Conservation (phyloP, 768 basidiomycete genomes). For the Symmetrospora coprosmae region DNA sequence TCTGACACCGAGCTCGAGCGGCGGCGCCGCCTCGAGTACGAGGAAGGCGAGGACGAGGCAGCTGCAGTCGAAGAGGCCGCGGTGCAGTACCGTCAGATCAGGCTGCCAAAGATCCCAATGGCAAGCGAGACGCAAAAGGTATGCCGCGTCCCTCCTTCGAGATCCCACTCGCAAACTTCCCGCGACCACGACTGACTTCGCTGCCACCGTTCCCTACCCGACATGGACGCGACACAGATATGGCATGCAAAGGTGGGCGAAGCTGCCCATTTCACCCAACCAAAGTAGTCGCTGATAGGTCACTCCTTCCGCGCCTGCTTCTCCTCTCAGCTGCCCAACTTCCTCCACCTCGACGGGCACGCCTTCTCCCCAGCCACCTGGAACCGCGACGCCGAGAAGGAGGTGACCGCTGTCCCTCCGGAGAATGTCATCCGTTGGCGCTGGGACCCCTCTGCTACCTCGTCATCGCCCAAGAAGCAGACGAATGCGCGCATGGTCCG, state of each 20-base stretch:
- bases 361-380: slow-evolving; percentile 82
- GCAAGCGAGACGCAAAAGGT: slow-evolving; percentile 55
- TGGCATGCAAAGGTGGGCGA: slow-evolving; percentile 45
- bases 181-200: too few relatives aligned
- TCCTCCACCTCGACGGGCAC: slow-evolving; percentile 72
- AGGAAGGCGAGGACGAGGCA: slow-evolving; percentile 35
- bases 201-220: too few relatives aligned
- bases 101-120: slow-evolving; percentile 53
- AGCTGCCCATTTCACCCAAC: not conserved
- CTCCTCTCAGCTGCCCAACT: slow-evolving; percentile 64
- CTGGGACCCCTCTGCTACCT: slow-evolving; percentile 47
- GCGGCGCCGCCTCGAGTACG: slow-evolving; percentile 36
- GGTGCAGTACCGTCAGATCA: slow-evolving; percentile 43
- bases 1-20: slow-evolving; percentile 36
- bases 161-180: too few relatives aligned
- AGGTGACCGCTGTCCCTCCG: slow-evolving; percentile 44
- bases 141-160: slow-evolving; percentile 42
- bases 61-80: slow-evolving; percentile 24
- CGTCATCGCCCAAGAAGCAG: slow-evolving; percentile 42
- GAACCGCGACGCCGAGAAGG: slow-evolving; percentile 64
- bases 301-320: slow-evolving; percentile 1
- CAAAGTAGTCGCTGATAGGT: not conserved
- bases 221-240: slow-evolving; percentile 48
- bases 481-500: slow-evolving; percentile 80
- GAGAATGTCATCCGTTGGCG: slow-evolving; percentile 93